These are phyloP conservation scores for Galeopsis tetrahit DNA, from an alignment of 257 asterid genomes.

Conservation along the genomic window DNA sequence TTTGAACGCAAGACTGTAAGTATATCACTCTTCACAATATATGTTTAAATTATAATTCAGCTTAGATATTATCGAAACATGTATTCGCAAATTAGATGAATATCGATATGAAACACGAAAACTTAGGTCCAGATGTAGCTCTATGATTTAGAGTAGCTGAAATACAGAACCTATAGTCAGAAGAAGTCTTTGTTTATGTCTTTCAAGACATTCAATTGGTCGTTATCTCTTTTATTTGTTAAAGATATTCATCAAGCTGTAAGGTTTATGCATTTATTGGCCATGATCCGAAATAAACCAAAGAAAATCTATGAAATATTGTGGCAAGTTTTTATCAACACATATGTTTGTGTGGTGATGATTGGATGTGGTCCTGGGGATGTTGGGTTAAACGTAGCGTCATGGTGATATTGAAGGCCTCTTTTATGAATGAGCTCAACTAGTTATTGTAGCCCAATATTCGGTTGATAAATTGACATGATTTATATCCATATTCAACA, in stretches of 20 bases:
- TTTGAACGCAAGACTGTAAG: neutral
- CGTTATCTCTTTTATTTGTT: neutral
- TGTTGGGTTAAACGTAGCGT: neutral
- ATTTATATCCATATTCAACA: neutral
- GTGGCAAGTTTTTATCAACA: neutral
- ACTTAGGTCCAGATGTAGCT: neutral
- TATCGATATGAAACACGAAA: neutral
- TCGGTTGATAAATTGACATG: conserved; percentile 13
- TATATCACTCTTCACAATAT: neutral
- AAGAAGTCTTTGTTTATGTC: neutral
- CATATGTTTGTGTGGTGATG: conserved; percentile 2
- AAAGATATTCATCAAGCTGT: neutral
- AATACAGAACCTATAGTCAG: neutral
- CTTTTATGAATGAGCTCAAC: neutral
- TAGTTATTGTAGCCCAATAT: conserved; percentile 26
- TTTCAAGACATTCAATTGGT: neutral
- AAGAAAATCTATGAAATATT: neutral
- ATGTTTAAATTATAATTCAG: neutral
- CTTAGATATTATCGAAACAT: neutral
- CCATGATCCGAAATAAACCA: neutral
- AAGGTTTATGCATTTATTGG: neutral
- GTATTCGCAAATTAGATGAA: neutral
- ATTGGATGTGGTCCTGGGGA: conserved; percentile 23
- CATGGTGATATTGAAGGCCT: neutral
- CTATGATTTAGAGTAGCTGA: neutral